phyloP scores from a whole-genome alignment of 768 basidiomycete species.

The Kwoniella sp. region DNA sequence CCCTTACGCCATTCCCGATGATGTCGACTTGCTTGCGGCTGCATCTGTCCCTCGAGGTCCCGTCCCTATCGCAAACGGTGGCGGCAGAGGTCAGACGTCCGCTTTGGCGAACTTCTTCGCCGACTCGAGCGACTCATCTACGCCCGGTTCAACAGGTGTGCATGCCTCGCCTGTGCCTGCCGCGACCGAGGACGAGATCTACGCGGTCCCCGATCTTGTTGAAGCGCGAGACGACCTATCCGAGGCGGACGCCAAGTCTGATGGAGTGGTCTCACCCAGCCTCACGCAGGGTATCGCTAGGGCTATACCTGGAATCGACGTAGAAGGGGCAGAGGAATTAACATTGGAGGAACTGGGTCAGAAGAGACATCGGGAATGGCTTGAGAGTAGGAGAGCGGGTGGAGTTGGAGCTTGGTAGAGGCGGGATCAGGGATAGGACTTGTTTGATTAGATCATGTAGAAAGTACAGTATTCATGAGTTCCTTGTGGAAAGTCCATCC shows the following conservation, averaged over 20 bases:
- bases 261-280: conserved; percentile 9
- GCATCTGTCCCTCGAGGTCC: conserved; percentile 7
- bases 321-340: conserved; percentile 16
- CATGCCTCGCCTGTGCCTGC: background rate
- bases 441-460: background rate
- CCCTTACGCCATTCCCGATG: conserved; percentile 38
- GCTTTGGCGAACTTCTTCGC: conserved; percentile 30
- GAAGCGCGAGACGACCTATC: background rate
- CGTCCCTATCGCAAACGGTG: background rate
- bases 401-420: conserved; percentile 12
- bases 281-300: background rate
- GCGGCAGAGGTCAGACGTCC: background rate
- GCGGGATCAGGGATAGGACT: background rate
- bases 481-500: too few species aligned
- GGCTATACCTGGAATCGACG: conserved; percentile 21
- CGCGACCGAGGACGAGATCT: conserved; percentile 13
- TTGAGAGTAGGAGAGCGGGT: conserved; percentile 8
- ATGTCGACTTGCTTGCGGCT: conserved; percentile 15
- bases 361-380: conserved; percentile 38
- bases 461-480: background rate
- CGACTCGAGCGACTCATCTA: conserved; percentile 1
- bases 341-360: conserved; percentile 44
- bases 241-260: conserved; percentile 10
- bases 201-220: conserved; percentile 11
- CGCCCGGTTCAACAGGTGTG: background rate